phyloP scores from a whole-genome alignment of 257 asterid species.

The Ballota nigra region DNA sequence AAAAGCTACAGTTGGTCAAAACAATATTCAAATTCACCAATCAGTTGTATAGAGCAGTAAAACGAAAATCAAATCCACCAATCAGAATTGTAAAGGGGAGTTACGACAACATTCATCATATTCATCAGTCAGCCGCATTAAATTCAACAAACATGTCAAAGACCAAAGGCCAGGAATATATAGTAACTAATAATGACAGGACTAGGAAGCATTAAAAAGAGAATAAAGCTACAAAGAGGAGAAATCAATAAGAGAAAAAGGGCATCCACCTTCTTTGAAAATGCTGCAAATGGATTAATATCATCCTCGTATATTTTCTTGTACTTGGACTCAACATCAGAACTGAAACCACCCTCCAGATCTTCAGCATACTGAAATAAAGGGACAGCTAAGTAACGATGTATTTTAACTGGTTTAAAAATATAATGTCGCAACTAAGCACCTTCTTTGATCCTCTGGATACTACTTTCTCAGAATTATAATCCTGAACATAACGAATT shows the following conservation, averaged over 20 bases:
- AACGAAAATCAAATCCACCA: background rate
- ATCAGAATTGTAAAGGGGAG: no score
- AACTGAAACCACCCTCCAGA: constrained; percentile 89
- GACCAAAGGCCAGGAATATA: background rate
- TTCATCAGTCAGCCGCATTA: constrained; percentile 1
- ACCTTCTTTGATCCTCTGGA: constrained; percentile 99
- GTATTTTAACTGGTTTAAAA: constrained; percentile 15
- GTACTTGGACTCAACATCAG: constrained; percentile 98
- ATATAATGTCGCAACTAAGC: constrained; percentile 24
- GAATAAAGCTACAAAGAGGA: constrained; percentile 33
- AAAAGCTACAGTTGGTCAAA: background rate
- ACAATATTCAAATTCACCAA: background rate
- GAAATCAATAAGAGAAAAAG: constrained; percentile 19
- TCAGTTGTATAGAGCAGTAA: background rate
- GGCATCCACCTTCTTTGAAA: constrained; percentile 73
- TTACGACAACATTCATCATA: no score
- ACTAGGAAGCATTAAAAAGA: constrained; percentile 8
- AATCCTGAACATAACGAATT: constrained; percentile 98
- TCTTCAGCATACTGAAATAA: constrained; percentile 83
- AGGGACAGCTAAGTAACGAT: constrained; percentile 21
- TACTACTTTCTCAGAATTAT: constrained; percentile 89
- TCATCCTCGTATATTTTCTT: constrained; percentile 98
- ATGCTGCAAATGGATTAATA: constrained; percentile 99
- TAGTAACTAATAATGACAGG: constrained; percentile 3
- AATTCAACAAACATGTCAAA: constrained; percentile 5